Evolutionary conservation across 1,284 basidiomycete genomes (phyloP).

Genomic region (Ustilago crameri): DNA sequence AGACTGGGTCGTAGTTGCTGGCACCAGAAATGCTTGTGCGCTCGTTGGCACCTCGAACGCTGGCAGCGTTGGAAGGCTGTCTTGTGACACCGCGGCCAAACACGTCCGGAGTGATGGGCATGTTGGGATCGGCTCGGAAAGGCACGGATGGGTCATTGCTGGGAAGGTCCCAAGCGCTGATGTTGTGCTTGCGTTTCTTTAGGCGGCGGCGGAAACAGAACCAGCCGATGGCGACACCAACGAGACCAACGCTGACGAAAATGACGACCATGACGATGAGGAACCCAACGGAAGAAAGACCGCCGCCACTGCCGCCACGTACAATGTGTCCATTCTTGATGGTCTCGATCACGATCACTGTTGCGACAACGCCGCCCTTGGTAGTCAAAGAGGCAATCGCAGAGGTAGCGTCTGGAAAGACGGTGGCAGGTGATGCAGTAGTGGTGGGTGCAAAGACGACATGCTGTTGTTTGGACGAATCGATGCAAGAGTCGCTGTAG

Average conservation of each 20-base stretch:
- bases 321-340: conserved; percentile 35
- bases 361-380: conserved; percentile 30
- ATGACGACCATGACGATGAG: conserved; percentile 35
- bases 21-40: conserved; percentile 25
- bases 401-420: conserved; percentile 48
- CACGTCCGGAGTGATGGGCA: conserved; percentile 42
- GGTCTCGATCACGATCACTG: conserved; percentile 46
- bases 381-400: conserved; percentile 47
- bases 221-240: conserved; percentile 40
- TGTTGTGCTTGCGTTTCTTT: conserved; percentile 34
- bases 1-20: conserved; percentile 34
- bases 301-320: conserved; percentile 6
- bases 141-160: conserved; percentile 37
- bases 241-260: conserved; percentile 24
- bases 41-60: conserved; percentile 8
- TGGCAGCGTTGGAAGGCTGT: conserved; percentile 12
- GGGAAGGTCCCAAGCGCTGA: conserved; percentile 45
- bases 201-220: conserved; percentile 38
- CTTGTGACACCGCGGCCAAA: conserved; percentile 32
- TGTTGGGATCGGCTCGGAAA: conserved; percentile 36
- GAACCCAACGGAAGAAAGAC: conserved; percentile 17
- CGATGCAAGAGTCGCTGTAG: conserved; percentile 29
- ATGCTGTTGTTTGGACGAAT: conserved; percentile 10
- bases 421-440: conserved; percentile 24
- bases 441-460: conserved; percentile 31